Conservation (phyloP, 768 basidiomycete genomes). For the Tylopilus plumbeoviolaceoides region DNA sequence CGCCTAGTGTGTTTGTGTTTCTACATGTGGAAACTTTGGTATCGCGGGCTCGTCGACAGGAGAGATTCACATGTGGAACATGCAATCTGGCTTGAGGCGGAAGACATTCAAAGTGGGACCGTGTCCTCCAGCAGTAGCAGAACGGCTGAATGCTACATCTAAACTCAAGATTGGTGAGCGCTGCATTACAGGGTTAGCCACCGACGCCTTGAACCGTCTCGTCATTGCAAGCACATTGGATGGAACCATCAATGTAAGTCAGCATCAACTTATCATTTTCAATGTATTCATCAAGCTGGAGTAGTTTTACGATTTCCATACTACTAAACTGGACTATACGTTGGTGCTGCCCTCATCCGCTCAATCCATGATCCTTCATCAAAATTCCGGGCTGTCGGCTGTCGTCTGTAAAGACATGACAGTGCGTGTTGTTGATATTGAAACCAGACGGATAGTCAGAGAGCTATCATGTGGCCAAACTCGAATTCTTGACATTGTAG, state of each 20-base stretch:
- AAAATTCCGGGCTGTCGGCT: conserved; percentile 81
- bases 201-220: conserved; percentile 77
- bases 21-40: conserved; percentile 95
- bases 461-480: conserved; percentile 74
- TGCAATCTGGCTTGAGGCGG: conserved; percentile 89
- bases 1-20: conserved; percentile 74
- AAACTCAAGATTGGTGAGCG: conserved; percentile 45
- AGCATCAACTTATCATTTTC: background rate
- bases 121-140: conserved; percentile 52
- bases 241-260: conserved; percentile 81
- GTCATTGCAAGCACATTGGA: conserved; percentile 85
- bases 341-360: conserved; percentile 64
- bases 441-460: conserved; percentile 82
- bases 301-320: conserved; percentile 97
- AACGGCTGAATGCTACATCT: conserved; percentile 37
- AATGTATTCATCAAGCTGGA: background rate
- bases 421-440: conserved; percentile 86
- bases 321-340: conserved; percentile 66
- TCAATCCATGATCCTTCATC: conserved; percentile 71
- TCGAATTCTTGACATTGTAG: conserved; percentile 84
- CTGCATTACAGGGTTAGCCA: conserved; percentile 76
- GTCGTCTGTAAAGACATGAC: conserved; percentile 81
- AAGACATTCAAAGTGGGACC: conserved; percentile 70
- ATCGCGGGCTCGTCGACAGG: conserved; percentile 80
- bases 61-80: conserved; percentile 87